Evolutionary conservation across 1,139 yeast species (phyloP).

Genomic region (Meyerozyma guilliermondii): DNA sequence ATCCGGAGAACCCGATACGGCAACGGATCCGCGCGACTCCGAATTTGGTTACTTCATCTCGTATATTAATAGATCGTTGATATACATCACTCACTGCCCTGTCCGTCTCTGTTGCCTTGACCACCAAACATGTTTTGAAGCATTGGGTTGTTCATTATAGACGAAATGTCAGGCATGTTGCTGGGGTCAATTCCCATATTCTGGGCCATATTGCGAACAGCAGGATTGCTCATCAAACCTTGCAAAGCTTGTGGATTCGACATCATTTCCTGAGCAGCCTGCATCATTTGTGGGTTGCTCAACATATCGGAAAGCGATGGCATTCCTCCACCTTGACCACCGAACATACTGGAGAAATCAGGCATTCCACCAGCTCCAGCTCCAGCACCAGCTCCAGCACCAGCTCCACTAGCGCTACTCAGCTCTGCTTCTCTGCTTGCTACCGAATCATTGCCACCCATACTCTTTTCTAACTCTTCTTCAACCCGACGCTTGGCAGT

Average conservation of each 20-base stretch:
- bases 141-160: conserved; percentile 77
- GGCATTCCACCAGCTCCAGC: conserved; percentile 71
- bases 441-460: conserved; percentile 10
- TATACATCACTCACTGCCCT: background rate
- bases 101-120: background rate
- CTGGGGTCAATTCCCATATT: conserved; percentile 59
- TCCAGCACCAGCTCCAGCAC: conserved; percentile 32
- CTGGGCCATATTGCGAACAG: conserved; percentile 71
- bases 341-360: conserved; percentile 61
- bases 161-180: conserved; percentile 53
- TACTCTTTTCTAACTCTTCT: conserved; percentile 54
- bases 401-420: conserved; percentile 3
- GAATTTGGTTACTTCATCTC: background rate
- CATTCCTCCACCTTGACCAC: conserved; percentile 57
- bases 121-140: conserved; percentile 46
- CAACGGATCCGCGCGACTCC: background rate
- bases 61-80: background rate
- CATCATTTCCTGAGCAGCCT: conserved; percentile 93
- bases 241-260: conserved; percentile 76
- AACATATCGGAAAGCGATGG: conserved; percentile 55
- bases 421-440: conserved; percentile 3
- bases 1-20: background rate
- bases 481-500: conserved; percentile 85
- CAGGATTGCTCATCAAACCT: conserved; percentile 78
- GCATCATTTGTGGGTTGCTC: conserved; percentile 87